Base-by-base conservation (phyloP, 2,329 filamentous ascomycete genomes). In the Drechslerella coelobrocha region DNA sequence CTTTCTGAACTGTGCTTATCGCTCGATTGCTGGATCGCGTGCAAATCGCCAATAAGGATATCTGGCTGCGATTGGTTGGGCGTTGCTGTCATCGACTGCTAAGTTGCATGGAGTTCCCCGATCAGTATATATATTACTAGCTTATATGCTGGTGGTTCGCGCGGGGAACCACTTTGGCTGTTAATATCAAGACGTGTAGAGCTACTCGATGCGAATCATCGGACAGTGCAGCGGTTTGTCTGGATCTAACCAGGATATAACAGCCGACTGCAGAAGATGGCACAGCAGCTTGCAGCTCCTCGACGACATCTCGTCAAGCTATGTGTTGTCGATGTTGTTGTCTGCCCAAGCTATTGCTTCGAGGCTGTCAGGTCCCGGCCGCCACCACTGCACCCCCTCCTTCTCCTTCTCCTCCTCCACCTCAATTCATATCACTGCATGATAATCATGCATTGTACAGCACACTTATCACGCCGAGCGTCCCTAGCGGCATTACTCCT, bases 281-380 rank as follows among this genome's bases (percentile, higher is more conserved):
- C 34, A 34, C 29, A 12, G 29, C 29, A 34, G 29, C 6, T 6
- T 34, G 29, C n/a, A n/a, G 29, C 29, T 12, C 12, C 17, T 14
- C 34, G 17, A 39, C 34, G 12, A 14, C 34, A 39, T n/a, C 12
- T 39, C 34, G 12, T 39, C 12, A 3, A 5, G 34, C 12, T n/a
- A n/a, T 39, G 34, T 39, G 34, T 39, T 39, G 34, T 39, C 34
- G 34, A 39, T n/a, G 34, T 14, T n/a, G 34, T 34, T 34, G 29
- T 39, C 17, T 14, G 34, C 34, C 17, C 12, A 3, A 5, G 12
- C 34, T 14, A n/a, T 10, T 14, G 34, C 34, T 39, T n/a, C n/a
- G n/a, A n/a, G n/a, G 17, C 17, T n/a, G 34, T 14, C 17, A 39
- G 34, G 12, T 39, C 12, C 34, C 29, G 12, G 34, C 34, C 34